Conservation (phyloP, 1,284 basidiomycete genomes). For the Phlebopus sp. region DNA sequence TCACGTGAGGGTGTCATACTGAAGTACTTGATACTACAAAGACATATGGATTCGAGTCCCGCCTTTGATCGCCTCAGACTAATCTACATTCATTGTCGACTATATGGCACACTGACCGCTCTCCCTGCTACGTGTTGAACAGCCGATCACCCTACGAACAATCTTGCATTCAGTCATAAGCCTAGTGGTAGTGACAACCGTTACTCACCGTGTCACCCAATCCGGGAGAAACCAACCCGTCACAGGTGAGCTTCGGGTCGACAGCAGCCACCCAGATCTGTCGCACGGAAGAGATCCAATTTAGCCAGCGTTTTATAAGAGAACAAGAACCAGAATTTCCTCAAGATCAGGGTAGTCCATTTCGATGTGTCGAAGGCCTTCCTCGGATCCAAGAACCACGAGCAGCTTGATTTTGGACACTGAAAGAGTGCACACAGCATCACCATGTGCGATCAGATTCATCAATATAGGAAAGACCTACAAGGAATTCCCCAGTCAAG, state of each 20-base stretch:
- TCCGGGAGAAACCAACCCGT: conserved; percentile 84
- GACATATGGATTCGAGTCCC: too few species aligned
- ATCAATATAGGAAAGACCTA: conserved; percentile 33
- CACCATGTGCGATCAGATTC: background rate
- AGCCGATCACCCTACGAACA: conserved; percentile 58
- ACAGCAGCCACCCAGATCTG: conserved; percentile 86
- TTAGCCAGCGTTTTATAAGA: conserved; percentile 1
- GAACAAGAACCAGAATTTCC: conserved; percentile 38
- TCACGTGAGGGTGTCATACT: conserved; percentile 12
- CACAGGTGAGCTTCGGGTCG: conserved; percentile 66
- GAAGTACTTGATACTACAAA: too few species aligned
- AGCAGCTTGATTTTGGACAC: conserved; percentile 80
- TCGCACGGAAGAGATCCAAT: background rate
- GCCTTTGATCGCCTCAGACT: background rate
- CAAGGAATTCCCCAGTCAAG: conserved; percentile 81
- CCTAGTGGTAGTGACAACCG: background rate
- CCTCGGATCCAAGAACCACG: conserved; percentile 75
- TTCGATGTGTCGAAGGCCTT: conserved; percentile 71
- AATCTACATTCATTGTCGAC: conserved; percentile 2
- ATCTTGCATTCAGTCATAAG: background rate
- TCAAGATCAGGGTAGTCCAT: conserved; percentile 76
- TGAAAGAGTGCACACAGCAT: conserved; percentile 25
- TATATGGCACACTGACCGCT: conserved; percentile 12
- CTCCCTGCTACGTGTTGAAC: conserved; percentile 52
- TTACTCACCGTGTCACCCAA: conserved; percentile 80